Evolutionary conservation across 108 stramenopile genomes (phyloP).

Genomic region (Cyclotella choctawhatcheeana): DNA sequence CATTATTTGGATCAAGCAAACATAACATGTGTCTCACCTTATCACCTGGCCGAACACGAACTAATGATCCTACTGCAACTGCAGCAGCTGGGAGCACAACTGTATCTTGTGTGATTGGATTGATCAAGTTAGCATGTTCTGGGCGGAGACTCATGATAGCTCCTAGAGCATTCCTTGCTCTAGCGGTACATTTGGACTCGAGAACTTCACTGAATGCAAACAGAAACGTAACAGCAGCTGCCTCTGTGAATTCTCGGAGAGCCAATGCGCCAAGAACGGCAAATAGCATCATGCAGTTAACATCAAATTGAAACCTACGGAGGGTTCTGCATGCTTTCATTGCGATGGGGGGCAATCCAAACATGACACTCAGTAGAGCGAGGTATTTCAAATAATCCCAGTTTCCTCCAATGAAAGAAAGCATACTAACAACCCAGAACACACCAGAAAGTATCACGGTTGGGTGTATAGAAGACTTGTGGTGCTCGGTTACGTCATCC

Average conservation of each 20-base stretch:
- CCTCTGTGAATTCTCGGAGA: conserved; percentile 77
- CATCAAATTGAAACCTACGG: conserved; percentile 65
- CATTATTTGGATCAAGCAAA: too few relatives aligned
- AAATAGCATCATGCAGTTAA: conserved; percentile 82
- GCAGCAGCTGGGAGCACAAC: conserved; percentile 63
- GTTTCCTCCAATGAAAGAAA: conserved; percentile 64
- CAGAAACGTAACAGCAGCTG: conserved; percentile 82
- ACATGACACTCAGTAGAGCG: conserved; percentile 59
- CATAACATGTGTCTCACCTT: too few relatives aligned
- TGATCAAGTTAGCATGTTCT: conserved; percentile 73
- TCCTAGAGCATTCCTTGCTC: conserved; percentile 79
- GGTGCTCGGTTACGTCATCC: conserved; percentile 24
- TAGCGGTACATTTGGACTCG: conserved; percentile 66
- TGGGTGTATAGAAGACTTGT: conserved; percentile 28
- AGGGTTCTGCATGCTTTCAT: conserved; percentile 62
- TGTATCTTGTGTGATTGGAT: conserved; percentile 64
- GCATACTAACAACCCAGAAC: conserved; percentile 69
- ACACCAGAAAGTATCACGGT: conserved; percentile 54
- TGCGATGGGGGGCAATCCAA: conserved; percentile 72
- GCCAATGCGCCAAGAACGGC: conserved; percentile 82
- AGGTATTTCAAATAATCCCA: conserved; percentile 70
- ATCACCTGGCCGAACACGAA: conserved; percentile 87
- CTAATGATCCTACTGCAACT: conserved; percentile 78
- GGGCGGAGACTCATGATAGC: conserved; percentile 73
- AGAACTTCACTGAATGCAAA: conserved; percentile 77